Conservation (phyloP, 352 stramenopile genomes). For the Pythium chondricola region DNA sequence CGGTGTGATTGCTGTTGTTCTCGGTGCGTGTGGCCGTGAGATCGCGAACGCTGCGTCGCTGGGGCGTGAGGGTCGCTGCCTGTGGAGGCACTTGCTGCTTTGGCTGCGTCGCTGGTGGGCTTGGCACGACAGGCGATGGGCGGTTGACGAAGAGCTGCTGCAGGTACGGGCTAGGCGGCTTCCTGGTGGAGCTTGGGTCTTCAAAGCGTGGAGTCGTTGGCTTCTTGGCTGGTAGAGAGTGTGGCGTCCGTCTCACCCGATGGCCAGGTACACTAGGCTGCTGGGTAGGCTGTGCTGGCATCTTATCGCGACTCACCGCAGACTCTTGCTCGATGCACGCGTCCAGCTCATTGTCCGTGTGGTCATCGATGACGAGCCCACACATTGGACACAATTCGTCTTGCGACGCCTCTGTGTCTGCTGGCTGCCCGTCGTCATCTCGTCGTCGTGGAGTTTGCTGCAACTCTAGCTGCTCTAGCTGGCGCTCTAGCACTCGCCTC, state of each 20-base stretch:
- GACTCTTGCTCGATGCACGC: conserved; percentile 52
- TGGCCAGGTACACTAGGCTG: too few species aligned
- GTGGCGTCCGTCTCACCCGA: conserved; percentile 6
- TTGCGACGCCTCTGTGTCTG: conserved; percentile 6
- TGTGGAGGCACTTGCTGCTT: background rate
- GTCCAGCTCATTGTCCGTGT: conserved; percentile 52
- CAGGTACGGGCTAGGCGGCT: conserved; percentile 12
- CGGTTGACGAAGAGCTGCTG: conserved; percentile 5
- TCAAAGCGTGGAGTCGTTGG: background rate
- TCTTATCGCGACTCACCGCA: conserved; percentile 2
- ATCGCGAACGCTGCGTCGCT: conserved; percentile 16
- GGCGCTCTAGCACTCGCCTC: conserved; percentile 33
- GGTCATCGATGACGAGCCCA: conserved; percentile 41
- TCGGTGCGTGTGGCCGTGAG: too few species aligned
- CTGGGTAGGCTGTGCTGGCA: background rate
- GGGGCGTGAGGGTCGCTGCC: background rate
- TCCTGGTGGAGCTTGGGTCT: background rate
- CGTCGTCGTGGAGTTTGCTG: conserved; percentile 5
- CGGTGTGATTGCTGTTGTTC: background rate
- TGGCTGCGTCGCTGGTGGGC: background rate
- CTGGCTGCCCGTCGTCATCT: background rate
- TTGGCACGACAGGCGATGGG: background rate
- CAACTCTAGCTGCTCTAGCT: conserved; percentile 26
- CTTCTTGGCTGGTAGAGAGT: background rate
- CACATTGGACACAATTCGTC: conserved; percentile 53